Conservation (phyloP, 805 yeast genomes). For the Yarrowia sp. region DNA sequence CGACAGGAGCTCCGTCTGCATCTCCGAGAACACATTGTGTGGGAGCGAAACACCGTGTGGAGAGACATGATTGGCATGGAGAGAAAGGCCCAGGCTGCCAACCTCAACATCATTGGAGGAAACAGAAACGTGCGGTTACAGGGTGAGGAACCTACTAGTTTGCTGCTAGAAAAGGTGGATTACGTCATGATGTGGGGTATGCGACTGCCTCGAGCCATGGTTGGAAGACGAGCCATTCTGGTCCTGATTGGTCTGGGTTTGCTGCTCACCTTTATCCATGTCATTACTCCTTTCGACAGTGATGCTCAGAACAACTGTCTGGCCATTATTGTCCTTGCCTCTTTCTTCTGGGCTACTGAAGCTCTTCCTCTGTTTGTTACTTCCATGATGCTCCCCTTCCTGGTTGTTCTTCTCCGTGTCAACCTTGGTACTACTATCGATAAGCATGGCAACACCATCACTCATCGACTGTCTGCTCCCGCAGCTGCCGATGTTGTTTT, state of each 20-base stretch:
- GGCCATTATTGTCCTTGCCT: slow-evolving; percentile 76
- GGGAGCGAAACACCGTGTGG: slow-evolving; percentile 99
- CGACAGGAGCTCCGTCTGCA: slow-evolving; percentile 50
- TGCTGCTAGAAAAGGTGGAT: not conserved
- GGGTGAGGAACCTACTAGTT: slow-evolving; percentile 33
- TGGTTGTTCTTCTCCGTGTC: slow-evolving; percentile 71
- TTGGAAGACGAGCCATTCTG: slow-evolving; percentile 45
- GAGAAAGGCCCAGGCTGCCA: slow-evolving; percentile 76
- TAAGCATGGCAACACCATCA: slow-evolving; percentile 42
- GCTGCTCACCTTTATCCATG: slow-evolving; percentile 45
- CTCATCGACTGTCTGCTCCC: slow-evolving; percentile 49
- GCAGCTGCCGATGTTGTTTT: slow-evolving; percentile 78
- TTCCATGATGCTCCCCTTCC: slow-evolving; percentile 74
- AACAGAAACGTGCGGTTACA: slow-evolving; percentile 34
- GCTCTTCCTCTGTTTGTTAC: slow-evolving; percentile 90
- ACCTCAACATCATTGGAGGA: slow-evolving; percentile 29
- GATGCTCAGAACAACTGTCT: slow-evolving; percentile 69
- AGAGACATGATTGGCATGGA: slow-evolving; percentile 91
- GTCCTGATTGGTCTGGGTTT: slow-evolving; percentile 53
- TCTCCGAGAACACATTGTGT: slow-evolving; percentile 88
- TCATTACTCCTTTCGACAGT: slow-evolving; percentile 15
- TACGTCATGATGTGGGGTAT: slow-evolving; percentile 29
- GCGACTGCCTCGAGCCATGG: slow-evolving; percentile 41
- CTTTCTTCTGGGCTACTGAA: slow-evolving; percentile 94
- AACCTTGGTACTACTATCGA: slow-evolving; percentile 49